Evolutionary conservation across 345 rosid species (phyloP).

Genomic region (Salix viminalis): DNA sequence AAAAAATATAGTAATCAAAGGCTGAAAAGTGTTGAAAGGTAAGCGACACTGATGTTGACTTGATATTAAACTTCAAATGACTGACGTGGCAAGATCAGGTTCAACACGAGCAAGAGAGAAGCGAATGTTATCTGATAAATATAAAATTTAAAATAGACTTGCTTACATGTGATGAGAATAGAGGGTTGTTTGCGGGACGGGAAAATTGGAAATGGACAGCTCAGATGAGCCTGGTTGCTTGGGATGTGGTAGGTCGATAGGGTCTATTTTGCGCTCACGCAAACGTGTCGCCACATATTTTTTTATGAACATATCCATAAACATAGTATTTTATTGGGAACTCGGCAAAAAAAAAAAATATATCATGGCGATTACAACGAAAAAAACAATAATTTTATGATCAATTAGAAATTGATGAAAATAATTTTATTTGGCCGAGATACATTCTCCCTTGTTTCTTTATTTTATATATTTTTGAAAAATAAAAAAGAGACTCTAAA

Average conservation of each 20-base stretch:
- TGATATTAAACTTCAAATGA: neutral
- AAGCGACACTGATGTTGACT: slow-evolving; percentile 7
- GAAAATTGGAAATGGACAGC: neutral
- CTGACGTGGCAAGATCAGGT: neutral
- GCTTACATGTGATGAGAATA: neutral
- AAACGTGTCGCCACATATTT: slow-evolving; percentile 57
- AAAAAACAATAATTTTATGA: too few species aligned
- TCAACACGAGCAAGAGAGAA: neutral
- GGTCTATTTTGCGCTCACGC: slow-evolving; percentile 15
- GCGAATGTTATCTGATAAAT: neutral
- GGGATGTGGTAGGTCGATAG: neutral
- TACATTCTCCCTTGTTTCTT: too few species aligned
- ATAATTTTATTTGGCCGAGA: too few species aligned
- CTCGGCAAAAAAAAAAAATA: too few species aligned
- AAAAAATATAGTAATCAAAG: neutral
- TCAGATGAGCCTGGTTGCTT: neutral
- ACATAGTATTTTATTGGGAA: too few species aligned
- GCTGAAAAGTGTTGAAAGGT: neutral
- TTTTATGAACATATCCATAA: neutral
- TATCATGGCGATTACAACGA: too few species aligned
- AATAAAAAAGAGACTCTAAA: too few species aligned
- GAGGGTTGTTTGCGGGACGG: neutral
- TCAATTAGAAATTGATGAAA: too few species aligned
- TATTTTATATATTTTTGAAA: too few species aligned
- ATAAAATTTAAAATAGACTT: neutral